Base-by-base conservation (phyloP, 805 yeast species). In the Blastobotrys terrestris region DNA sequence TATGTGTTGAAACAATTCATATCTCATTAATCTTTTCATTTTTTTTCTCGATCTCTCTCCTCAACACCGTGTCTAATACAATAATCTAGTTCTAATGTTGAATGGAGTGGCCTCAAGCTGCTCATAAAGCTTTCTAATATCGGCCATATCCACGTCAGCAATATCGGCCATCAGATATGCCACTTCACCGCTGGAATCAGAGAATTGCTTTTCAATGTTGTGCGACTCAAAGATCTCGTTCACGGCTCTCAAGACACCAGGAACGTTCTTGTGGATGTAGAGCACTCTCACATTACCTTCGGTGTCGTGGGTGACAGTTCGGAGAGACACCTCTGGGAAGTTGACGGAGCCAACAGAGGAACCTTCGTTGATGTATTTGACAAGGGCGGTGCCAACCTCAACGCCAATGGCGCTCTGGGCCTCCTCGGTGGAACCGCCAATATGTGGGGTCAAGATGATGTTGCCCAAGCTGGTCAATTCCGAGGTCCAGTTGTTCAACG, bases 391-490 rank as follows among this genome's bases (percentile, higher is more conserved):
- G 55, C 85, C 88, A 56, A 94, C 99, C 76, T 94, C 99, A 56
- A 92, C 77, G 74, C 99, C 99, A 67, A 94, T 94, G 42, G 98
- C 96, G 53, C 87, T 79, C 78, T 94, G 99, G 40, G 99, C 99
- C 77, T 94, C 99, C 73, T 92, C 98, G 47, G 99, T 94, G 49
- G 97, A 90, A 61, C 99, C 99, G 74, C 99, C 99, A 63, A 94
- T 94, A 69, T 94, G 99, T 35, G 99, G 99, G 52, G 98, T 85
- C 65, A 94, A 78, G 60, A 94, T 90, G 57, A 92, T 82, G 73
- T 94, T 94, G 74, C 91, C 83, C 68, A 90, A 78, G 8, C 86
- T 74, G 61, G 83, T 78, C 63, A 94, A 79, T 68, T 91, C 97
- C 35, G 87, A 76, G 57, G 87, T 79, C 91, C 96, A 94, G 43